Conservation (phyloP, 1,139 yeast species). For the Candida pseudocylindracea region DNA sequence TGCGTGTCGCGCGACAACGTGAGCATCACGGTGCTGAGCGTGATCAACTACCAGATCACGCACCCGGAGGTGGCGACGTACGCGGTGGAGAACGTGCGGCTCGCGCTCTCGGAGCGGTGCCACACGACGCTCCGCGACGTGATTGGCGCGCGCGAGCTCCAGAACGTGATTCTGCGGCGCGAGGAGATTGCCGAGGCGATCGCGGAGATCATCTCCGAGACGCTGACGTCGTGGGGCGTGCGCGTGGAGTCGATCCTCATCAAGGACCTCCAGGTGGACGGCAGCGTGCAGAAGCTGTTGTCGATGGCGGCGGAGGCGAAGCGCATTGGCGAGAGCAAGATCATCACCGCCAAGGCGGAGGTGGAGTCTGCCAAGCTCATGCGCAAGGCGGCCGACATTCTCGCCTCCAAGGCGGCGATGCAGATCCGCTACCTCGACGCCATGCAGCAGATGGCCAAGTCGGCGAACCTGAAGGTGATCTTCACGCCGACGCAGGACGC, state of each 20-base stretch:
- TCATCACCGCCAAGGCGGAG: constrained; percentile 56
- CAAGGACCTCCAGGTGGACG: constrained; percentile 40
- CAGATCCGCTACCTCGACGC: constrained; percentile 65
- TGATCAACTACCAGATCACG: constrained; percentile 42
- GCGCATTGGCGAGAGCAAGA: constrained; percentile 60
- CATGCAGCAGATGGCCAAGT: constrained; percentile 52
- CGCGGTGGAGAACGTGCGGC: constrained; percentile 29
- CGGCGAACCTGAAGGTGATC: constrained; percentile 41
- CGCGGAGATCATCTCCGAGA: constrained; percentile 35
- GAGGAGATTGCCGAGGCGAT: constrained; percentile 53
- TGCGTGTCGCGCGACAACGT: constrained; percentile 59
- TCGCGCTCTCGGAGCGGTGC: constrained; percentile 47
- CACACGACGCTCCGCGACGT: constrained; percentile 61
- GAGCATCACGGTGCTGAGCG: constrained; percentile 36
- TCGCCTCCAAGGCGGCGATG: constrained; percentile 61
- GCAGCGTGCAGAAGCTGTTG: constrained; percentile 34
- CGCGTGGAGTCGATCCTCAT: constrained; percentile 45
- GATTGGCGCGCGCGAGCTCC: constrained; percentile 42
- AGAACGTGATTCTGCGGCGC: constrained; percentile 56
- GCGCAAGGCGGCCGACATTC: constrained; percentile 63
- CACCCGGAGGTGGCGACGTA: constrained; percentile 52
- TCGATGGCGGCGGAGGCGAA: constrained; percentile 63
- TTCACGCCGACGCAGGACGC: constrained; percentile 37
- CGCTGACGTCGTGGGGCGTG: constrained; percentile 58
- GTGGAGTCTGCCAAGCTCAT: constrained; percentile 57